A percentile compares a stretch with the other conserved stretches of the same genome.
Conservation (phyloP, 73 alveolate genomes). For the Halteria grandinella region DNA sequence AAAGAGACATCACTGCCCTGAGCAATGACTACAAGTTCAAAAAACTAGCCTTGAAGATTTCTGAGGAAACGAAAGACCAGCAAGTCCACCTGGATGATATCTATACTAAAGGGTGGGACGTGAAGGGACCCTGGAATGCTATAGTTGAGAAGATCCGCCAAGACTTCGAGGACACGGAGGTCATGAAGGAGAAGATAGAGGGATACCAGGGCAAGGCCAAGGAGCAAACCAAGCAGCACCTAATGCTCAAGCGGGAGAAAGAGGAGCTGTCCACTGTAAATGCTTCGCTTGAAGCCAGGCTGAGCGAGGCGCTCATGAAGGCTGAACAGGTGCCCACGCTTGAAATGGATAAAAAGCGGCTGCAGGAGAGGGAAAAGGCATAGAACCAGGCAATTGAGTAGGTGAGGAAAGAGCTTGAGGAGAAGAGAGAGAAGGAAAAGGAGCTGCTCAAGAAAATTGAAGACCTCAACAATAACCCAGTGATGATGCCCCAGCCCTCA, state of each 20-base stretch:
- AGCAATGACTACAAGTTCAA: constrained; percentile 49
- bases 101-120: constrained; percentile 41
- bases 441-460: constrained; percentile 10
- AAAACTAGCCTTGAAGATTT: constrained; percentile 1
- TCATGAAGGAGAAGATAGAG: constrained; percentile 66
- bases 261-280: constrained; percentile 53
- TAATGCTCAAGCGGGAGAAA: constrained; percentile 45
- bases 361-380: constrained; percentile 32
- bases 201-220: constrained; percentile 44
- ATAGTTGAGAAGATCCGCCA: constrained; percentile 34
- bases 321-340: constrained; percentile 49
- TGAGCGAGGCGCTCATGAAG: constrained; percentile 45
- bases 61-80: constrained; percentile 29
- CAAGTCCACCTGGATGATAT: constrained; percentile 21
- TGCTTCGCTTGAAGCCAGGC: constrained; percentile 44
- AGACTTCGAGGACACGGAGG: constrained; percentile 50
- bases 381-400: not conserved
- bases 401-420: constrained; percentile 32
- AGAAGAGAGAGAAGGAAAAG: constrained; percentile 33
- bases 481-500: too few species aligned
- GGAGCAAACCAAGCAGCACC: constrained; percentile 43
- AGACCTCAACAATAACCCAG: constrained; percentile 32
- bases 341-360: constrained; percentile 61
- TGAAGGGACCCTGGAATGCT: constrained; percentile 65
- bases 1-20: constrained; percentile 51